These are phyloP conservation scores for Alternaria metachromatica DNA, from an alignment of 2,329 filamentous ascomycete species.

Conservation along the genomic window DNA sequence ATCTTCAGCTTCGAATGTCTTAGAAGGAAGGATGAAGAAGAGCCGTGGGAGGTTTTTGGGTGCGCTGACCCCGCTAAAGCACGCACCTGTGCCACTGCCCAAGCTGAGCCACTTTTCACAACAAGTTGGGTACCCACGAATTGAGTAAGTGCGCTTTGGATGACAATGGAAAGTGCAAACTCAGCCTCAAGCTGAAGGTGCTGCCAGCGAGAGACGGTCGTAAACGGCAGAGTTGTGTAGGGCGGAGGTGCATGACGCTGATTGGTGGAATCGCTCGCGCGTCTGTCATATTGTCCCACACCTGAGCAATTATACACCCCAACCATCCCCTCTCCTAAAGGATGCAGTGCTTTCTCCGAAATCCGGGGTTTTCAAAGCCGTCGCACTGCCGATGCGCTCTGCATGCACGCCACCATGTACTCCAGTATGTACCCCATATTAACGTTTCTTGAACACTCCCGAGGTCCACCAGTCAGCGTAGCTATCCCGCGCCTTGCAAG, in stretches of 20 bases:
- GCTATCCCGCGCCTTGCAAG: not conserved
- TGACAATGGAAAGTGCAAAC: not conserved
- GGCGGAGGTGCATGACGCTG: not conserved
- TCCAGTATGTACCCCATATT: constrained; percentile 2
- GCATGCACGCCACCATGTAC: constrained; percentile 2
- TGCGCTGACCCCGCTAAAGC: not conserved
- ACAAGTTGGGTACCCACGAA: not conserved
- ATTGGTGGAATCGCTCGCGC: constrained; percentile 9
- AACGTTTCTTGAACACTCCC: not conserved
- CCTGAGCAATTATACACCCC: not conserved
- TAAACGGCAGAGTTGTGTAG: not conserved
- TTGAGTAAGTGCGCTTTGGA: not conserved
- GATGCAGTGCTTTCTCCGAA: constrained; percentile 1
- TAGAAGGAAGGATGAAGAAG: not conserved
- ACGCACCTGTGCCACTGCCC: not conserved
- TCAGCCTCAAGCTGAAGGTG: not conserved
- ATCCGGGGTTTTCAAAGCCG: not conserved
- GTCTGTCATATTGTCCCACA: constrained; percentile 2
- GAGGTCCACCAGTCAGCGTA: constrained; percentile 1
- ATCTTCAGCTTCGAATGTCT: not conserved
- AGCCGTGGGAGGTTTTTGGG: not conserved
- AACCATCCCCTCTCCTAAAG: not conserved
- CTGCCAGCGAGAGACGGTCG: not conserved
- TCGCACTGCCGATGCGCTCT: constrained; percentile 1
- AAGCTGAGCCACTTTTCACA: not conserved